These are phyloP conservation scores for Bipolaris victoriae DNA, from an alignment of 2,329 filamentous ascomycete species.

Conservation along the genomic window DNA sequence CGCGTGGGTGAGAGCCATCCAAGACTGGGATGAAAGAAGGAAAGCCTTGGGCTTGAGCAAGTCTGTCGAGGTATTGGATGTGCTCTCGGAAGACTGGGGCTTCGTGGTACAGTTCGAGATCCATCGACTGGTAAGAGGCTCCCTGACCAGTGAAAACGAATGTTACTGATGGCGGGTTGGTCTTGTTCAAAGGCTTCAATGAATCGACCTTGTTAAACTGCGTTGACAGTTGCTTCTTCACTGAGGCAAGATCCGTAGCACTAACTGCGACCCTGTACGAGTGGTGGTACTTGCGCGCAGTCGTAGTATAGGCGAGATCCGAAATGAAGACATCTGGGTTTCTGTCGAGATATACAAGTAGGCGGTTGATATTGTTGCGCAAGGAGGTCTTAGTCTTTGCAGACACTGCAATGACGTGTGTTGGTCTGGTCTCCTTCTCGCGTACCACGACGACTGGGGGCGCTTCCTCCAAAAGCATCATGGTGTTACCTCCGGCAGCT, in stretches of 20 bases:
- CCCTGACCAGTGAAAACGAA: conserved; percentile 43
- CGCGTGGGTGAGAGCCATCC: conserved; percentile 32
- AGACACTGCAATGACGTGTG: background rate
- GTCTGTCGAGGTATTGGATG: conserved; percentile 37
- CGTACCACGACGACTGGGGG: conserved; percentile 8
- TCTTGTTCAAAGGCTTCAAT: conserved; percentile 34
- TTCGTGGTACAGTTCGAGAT: conserved; percentile 24
- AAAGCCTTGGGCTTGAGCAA: conserved; percentile 42
- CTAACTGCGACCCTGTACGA: conserved; percentile 13
- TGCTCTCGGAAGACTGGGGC: conserved; percentile 37
- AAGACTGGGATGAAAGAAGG: conserved; percentile 32
- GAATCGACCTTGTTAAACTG: conserved; percentile 32
- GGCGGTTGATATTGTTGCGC: conserved; percentile 5
- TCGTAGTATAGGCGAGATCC: conserved; percentile 31
- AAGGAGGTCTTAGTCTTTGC: conserved; percentile 11
- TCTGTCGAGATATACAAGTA: conserved; percentile 6
- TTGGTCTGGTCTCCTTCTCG: background rate
- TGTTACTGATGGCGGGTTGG: conserved; percentile 12
- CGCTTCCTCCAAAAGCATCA: conserved; percentile 1
- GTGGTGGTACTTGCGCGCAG: conserved; percentile 31
- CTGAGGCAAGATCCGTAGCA: background rate
- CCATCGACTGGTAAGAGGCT: conserved; percentile 26
- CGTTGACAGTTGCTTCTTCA: background rate
- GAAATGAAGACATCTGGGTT: background rate
- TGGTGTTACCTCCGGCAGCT: conserved; percentile 1